A percentile compares a stretch with the other conserved stretches of the same genome.
phyloP scores from a whole-genome alignment of 1,284 basidiomycete species.

The Cutaneotrichosporon mucoides region DNA sequence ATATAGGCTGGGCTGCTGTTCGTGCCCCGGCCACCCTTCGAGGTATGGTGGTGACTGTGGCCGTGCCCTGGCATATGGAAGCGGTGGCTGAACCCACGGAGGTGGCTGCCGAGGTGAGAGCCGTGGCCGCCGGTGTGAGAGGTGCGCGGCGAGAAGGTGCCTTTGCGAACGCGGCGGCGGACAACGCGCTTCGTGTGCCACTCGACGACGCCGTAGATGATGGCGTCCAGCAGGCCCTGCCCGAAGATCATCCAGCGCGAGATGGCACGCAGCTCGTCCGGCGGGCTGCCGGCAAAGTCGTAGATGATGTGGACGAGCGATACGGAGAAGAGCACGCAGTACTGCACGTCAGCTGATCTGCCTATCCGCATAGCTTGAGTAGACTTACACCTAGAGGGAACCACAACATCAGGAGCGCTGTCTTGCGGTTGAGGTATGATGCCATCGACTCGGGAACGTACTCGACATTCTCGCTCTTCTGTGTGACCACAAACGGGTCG shows the following conservation, averaged over 20 bases:
- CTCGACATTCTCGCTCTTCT: constrained; percentile 32
- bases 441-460: constrained; percentile 47
- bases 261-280: constrained; percentile 39
- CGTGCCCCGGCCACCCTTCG: neutral
- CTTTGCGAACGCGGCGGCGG: constrained; percentile 34
- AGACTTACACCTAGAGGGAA: constrained; percentile 38
- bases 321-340: constrained; percentile 48
- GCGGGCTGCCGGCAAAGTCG: constrained; percentile 40
- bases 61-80: neutral
- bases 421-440: constrained; percentile 49
- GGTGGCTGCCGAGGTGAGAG: neutral
- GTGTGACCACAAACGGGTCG: constrained; percentile 24
- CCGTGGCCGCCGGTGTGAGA: neutral
- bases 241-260: constrained; percentile 50
- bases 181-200: constrained; percentile 46
- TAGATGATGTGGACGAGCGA: constrained; percentile 49
- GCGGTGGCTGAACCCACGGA: neutral
- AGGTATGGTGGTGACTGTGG: neutral
- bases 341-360: constrained; percentile 4
- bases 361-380: no score
- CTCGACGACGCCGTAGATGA: constrained; percentile 50
- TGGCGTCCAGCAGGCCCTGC: constrained; percentile 46
- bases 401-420: constrained; percentile 48
- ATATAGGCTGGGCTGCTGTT: no score
- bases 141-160: constrained; percentile 24